Percentiles rank a stretch among this genome's conserved stretches.
phyloP scores from a whole-genome alignment of 108 stramenopile genomes.

The Phaeodactylum tricornutum region DNA sequence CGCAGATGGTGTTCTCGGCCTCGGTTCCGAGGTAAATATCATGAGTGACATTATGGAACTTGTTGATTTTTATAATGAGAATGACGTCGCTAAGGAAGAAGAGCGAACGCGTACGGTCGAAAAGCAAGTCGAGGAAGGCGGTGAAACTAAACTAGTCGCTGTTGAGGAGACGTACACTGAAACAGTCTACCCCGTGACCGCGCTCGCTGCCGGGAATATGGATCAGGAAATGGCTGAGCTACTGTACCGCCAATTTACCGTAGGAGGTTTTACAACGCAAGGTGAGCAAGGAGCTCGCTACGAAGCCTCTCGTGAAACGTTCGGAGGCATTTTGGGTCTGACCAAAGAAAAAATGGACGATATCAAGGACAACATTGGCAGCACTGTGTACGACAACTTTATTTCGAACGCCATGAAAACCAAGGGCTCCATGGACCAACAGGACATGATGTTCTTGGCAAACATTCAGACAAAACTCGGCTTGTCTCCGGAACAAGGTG shows the following conservation, averaged over 20 bases:
- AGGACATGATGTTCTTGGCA: slow-evolving; percentile 91
- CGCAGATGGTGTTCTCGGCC: slow-evolving; percentile 67
- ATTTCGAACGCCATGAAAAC: slow-evolving; percentile 60
- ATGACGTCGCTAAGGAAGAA: slow-evolving; percentile 55
- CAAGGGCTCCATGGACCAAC: slow-evolving; percentile 81
- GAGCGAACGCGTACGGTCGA: slow-evolving; percentile 60
- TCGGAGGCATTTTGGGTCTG: slow-evolving; percentile 81
- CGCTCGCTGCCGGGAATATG: slow-evolving; percentile 40
- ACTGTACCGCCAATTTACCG: slow-evolving; percentile 79
- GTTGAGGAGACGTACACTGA: slow-evolving; percentile 60
- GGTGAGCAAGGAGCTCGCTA: slow-evolving; percentile 60
- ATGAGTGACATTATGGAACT: slow-evolving; percentile 84
- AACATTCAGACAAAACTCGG: slow-evolving; percentile 80
- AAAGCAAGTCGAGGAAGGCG: slow-evolving; percentile 44
- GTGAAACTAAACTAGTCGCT: slow-evolving; percentile 28
- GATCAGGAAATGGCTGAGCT: slow-evolving; percentile 64
- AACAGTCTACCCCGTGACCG: slow-evolving; percentile 76
- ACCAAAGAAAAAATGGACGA: slow-evolving; percentile 61
- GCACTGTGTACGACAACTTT: slow-evolving; percentile 83
- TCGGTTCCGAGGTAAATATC: slow-evolving; percentile 78
- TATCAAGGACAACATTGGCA: slow-evolving; percentile 66
- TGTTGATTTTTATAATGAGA: slow-evolving; percentile 80
- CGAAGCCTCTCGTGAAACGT: slow-evolving; percentile 50
- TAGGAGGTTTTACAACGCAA: slow-evolving; percentile 70
- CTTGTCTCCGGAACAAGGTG: slow-evolving; percentile 61